Evolutionary conservation across 1,139 yeast species (phyloP).

Genomic region (Kodamaea ohmeri): DNA sequence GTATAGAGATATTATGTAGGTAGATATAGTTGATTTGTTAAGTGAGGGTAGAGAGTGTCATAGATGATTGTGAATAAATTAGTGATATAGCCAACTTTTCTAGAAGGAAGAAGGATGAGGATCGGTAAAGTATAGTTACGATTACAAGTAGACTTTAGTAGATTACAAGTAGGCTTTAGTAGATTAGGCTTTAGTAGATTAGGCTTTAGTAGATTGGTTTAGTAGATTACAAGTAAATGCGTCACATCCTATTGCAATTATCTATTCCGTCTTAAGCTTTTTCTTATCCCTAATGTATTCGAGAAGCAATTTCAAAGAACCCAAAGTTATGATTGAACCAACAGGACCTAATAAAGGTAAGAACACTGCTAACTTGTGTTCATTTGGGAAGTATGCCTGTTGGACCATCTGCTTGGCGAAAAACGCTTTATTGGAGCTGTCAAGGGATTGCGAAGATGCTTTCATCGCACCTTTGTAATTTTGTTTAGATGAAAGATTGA

Average conservation of each 20-base stretch:
- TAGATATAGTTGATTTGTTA: background rate
- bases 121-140: no score
- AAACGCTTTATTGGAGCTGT: slow-evolving; percentile 70
- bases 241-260: no score
- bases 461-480: slow-evolving; percentile 48
- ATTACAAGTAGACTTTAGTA: no score
- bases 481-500: slow-evolving; percentile 23
- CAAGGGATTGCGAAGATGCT: slow-evolving; percentile 54
- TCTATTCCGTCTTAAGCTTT: slow-evolving; percentile 8
- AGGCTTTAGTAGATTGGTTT: no score
- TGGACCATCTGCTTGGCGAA: slow-evolving; percentile 94
- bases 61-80: background rate
- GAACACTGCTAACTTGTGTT: slow-evolving; percentile 90
- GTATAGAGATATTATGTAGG: background rate
- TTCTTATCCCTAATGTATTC: slow-evolving; percentile 20
- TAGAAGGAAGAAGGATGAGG: no score
- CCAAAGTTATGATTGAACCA: slow-evolving; percentile 62
- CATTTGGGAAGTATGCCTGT: slow-evolving; percentile 91
- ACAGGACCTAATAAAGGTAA: slow-evolving; percentile 87
- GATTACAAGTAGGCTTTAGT: no score
- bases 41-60: background rate
- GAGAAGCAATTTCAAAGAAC: slow-evolving; percentile 39
- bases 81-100: no score
- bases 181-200: no score
- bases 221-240: no score